A percentile compares a stretch with the other conserved stretches of the same genome.
Evolutionary conservation across 176 grass and related monocot genomes (phyloP).

Genomic region (Aegilops longissima): DNA sequence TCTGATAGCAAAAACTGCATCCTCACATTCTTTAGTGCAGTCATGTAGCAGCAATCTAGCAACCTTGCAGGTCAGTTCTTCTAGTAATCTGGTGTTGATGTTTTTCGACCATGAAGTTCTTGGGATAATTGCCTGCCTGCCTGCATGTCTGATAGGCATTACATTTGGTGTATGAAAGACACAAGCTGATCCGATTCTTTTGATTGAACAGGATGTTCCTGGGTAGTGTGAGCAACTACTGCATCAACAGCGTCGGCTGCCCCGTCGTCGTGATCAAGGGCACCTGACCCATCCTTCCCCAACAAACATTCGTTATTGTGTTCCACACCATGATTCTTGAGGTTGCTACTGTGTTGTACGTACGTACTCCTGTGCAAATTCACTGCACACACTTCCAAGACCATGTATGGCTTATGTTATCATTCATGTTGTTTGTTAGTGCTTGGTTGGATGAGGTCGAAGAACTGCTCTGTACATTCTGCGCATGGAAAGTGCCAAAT

Average conservation of each 20-base stretch:
- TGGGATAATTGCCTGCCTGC: not conserved
- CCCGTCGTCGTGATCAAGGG: constrained; percentile 76
- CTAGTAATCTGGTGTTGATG: not conserved
- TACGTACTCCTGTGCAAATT: not conserved
- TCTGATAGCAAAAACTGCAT: not conserved
- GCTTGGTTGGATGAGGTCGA: not conserved
- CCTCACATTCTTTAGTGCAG: not conserved
- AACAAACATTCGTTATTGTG: constrained; percentile 25
- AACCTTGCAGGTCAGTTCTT: not conserved
- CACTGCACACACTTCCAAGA: not conserved
- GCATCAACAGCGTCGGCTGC: constrained; percentile 66
- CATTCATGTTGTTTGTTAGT: not conserved
- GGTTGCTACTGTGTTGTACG: not conserved
- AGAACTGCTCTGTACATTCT: not conserved
- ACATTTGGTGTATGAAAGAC: not conserved
- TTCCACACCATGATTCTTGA: constrained; percentile 1
- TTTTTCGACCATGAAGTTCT: not conserved
- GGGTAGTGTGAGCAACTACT: constrained; percentile 85
- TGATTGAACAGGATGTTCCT: constrained; percentile 65
- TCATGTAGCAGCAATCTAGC: not conserved
- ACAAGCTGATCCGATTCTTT: not conserved
- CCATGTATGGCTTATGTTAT: not conserved
- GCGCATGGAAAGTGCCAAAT: not conserved
- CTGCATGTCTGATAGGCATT: not conserved
- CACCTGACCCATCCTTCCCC: constrained; percentile 23